These are phyloP conservation scores for rapeseed (Brassica napus) DNA, from an alignment of 345 rosid genomes.

Conservation along the genomic window DNA sequence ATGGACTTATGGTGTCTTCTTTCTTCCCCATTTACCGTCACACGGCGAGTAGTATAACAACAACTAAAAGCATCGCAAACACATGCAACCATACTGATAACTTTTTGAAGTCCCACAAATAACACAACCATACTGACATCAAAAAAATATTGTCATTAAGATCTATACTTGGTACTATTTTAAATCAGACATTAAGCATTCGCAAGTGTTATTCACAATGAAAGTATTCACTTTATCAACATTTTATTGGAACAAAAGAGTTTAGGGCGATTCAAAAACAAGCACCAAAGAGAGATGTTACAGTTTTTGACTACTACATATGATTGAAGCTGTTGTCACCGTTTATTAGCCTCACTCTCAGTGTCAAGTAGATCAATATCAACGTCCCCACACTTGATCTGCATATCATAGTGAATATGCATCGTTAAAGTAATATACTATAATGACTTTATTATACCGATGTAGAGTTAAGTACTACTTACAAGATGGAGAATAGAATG, in stretches of 20 bases:
- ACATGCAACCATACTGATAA: too few relatives aligned
- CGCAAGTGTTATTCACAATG: conserved; percentile 21
- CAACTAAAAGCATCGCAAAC: too few relatives aligned
- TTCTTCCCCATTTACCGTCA: too few relatives aligned
- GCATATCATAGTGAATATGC: conserved; percentile 20
- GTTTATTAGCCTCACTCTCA: conserved; percentile 63
- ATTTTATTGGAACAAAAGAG: conserved; percentile 31
- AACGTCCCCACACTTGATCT: conserved; percentile 92
- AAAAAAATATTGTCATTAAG: too few relatives aligned
- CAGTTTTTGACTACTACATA: conserved; percentile 35
- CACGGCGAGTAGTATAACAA: too few relatives aligned
- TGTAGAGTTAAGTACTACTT: conserved; percentile 27
- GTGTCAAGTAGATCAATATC: conserved; percentile 78
- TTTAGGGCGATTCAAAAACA: conserved; percentile 5
- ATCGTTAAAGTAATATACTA: not conserved
- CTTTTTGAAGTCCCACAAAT: too few relatives aligned
- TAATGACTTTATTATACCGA: not conserved
- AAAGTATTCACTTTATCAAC: conserved; percentile 26
- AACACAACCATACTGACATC: too few relatives aligned
- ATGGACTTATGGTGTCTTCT: too few relatives aligned
- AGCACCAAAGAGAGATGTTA: conserved; percentile 6
- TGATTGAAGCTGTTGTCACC: conserved; percentile 54
- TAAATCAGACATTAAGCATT: not conserved
- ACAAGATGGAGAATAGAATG: conserved; percentile 83
- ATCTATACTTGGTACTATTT: too few relatives aligned